Conservation (phyloP, 2,329 filamentous ascomycete species). For the Juglanconis sp. region DNA sequence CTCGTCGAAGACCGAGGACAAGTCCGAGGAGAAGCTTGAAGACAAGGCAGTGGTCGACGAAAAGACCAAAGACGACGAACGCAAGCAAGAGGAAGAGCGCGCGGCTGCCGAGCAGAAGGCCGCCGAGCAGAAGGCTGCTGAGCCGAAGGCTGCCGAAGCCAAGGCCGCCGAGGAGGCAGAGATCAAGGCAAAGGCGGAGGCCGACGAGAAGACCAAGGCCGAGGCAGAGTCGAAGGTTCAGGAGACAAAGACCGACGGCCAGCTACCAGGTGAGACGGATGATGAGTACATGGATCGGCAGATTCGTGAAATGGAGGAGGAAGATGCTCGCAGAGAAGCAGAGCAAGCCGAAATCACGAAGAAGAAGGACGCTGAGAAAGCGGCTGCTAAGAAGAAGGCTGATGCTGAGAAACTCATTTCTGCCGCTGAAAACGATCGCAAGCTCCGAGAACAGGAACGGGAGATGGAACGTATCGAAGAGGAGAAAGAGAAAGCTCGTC, state of each 20-base stretch:
- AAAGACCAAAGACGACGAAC: slow-evolving; percentile 22
- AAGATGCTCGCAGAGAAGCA: slow-evolving; percentile 47
- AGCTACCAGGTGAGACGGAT: slow-evolving; percentile 29
- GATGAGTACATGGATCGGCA: slow-evolving; percentile 57
- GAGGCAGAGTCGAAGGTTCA: slow-evolving; percentile 33
- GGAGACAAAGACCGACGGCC: slow-evolving; percentile 28
- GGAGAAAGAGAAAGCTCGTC: slow-evolving; percentile 59
- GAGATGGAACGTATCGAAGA: slow-evolving; percentile 73
- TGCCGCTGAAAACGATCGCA: slow-evolving; percentile 58
- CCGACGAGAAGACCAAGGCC: slow-evolving; percentile 26
- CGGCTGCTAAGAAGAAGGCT: slow-evolving; percentile 37
- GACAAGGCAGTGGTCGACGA: slow-evolving; percentile 22
- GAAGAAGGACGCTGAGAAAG: slow-evolving; percentile 44
- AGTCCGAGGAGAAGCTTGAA: slow-evolving; percentile 25
- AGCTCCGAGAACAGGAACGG: slow-evolving; percentile 68
- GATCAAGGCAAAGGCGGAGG: slow-evolving; percentile 26
- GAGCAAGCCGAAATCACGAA: slow-evolving; percentile 42
- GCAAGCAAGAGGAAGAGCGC: slow-evolving; percentile 25
- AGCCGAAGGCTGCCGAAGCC: slow-evolving; percentile 43
- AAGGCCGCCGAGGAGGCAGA: slow-evolving; percentile 36
- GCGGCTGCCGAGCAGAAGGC: slow-evolving; percentile 11
- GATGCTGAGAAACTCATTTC: slow-evolving; percentile 43
- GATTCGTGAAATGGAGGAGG: slow-evolving; percentile 61
- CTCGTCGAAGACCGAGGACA: slow-evolving; percentile 33
- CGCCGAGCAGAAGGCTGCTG: slow-evolving; percentile 22